phyloP scores from a whole-genome alignment of 1,139 yeast genomes.

The Pichia terricola region DNA sequence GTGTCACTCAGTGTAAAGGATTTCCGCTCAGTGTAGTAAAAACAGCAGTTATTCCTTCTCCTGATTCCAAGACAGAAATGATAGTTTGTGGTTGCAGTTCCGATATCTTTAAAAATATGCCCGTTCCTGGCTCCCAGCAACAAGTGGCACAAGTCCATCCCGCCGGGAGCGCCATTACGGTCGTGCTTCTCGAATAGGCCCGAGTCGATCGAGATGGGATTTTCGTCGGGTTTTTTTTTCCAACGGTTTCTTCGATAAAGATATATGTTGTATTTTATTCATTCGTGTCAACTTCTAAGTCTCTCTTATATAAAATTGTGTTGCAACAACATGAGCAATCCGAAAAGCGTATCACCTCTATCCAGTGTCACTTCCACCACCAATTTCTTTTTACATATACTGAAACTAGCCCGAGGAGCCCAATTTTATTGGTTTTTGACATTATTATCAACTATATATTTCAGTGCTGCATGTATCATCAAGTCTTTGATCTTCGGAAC shows the following conservation, averaged over 20 bases:
- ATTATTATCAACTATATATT: conserved; percentile 33
- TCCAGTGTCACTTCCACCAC: conserved; percentile 31
- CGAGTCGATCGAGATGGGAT: too few species aligned
- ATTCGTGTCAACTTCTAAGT: too few species aligned
- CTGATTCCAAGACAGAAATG: conserved; percentile 77
- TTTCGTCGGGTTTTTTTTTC: too few species aligned
- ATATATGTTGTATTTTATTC: too few species aligned
- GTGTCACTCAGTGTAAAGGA: conserved; percentile 49
- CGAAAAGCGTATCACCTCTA: too few species aligned
- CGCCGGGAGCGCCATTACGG: neutral
- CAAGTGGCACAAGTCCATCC: neutral
- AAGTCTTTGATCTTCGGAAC: conserved; percentile 28
- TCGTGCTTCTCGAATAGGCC: too few species aligned
- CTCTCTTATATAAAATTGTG: too few species aligned
- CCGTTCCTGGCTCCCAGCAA: conserved; percentile 1
- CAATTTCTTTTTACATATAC: conserved; percentile 38
- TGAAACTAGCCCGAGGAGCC: conserved; percentile 26
- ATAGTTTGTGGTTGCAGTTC: conserved; percentile 32
- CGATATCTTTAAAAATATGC: conserved; percentile 38
- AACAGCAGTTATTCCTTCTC: conserved; percentile 55
- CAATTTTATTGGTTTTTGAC: conserved; percentile 50
- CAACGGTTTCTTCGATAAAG: too few species aligned
- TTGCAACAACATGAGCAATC: too few species aligned
- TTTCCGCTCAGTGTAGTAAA: conserved; percentile 27
- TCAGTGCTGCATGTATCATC: conserved; percentile 27